Base-by-base conservation (phyloP, 1,284 basidiomycete genomes). In the Leucoagaricus sp. region DNA sequence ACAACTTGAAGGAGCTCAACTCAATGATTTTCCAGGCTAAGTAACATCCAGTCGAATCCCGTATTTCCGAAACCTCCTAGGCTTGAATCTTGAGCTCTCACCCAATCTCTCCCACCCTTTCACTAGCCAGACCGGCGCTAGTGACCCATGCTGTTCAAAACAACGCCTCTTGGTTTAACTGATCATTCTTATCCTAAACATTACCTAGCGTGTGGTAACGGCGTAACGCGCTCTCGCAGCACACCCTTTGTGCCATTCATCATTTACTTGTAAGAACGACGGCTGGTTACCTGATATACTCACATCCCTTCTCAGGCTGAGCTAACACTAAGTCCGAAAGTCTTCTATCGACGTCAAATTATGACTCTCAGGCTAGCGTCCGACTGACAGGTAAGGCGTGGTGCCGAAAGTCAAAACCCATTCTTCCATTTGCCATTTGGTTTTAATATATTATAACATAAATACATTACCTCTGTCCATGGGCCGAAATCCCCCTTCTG, bases 391-490 rank as follows among this genome's bases (percentile, higher is more conserved):
- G 15, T 41, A 41, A 48, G 21, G 3, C 34, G 40, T n/a, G n/a
- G 26, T 31, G 44, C 48, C 49, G 31, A 40, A 57, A 50, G 42
- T 47, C 47, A 44, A 51, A 36, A 7, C 5, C 31, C 45, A 38
- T 49, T 42, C 42, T 51, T 52, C 48, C 48, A 50, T 45, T 38
- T 31, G 17, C 48, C 49, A 9, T 51, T 52, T 57, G 34, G n/a
- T 23, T 57, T 57, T 57, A 49, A 57, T 57, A 57, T 51, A 57
- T 57, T 57, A 44, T 57, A 57, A 52, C 49, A 57, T 47, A 57
- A 57, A 47, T 42, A 44, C 17, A 51, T 44, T 50, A 56, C 48
- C 31, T 56, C 29, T 56, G 45, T 52, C 33, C 46, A 33, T 45
- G 33, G 31, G 21, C 33, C 33, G 12, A 40, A 44, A 28, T 34